Evolutionary conservation across 2,329 filamentous ascomycete species (phyloP).

Genomic region (Stromatinia cepivora): DNA sequence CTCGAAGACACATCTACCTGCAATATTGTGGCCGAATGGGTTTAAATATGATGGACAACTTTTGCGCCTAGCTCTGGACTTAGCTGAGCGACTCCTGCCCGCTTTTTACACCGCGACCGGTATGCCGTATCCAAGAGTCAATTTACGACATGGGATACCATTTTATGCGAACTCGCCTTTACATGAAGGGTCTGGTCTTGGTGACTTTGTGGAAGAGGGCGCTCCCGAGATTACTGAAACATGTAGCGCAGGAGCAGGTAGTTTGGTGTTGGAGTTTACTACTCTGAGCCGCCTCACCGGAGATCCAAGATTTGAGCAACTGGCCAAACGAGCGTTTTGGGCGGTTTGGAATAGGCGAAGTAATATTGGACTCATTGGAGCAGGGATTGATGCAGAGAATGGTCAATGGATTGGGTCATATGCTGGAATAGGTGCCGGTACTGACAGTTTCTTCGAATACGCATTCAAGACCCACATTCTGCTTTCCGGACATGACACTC

Average conservation of each 20-base stretch:
- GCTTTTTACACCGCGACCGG: slow-evolving; percentile 91
- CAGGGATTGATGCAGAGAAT: slow-evolving; percentile 87
- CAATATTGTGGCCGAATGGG: slow-evolving; percentile 72
- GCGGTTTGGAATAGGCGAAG: slow-evolving; percentile 90
- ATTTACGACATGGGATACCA: slow-evolving; percentile 84
- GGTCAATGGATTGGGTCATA: slow-evolving; percentile 86
- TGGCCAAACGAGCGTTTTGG: slow-evolving; percentile 93
- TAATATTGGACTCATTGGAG: slow-evolving; percentile 81
- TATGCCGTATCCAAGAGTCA: slow-evolving; percentile 92
- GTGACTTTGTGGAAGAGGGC: slow-evolving; percentile 42
- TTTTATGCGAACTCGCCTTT: slow-evolving; percentile 88
- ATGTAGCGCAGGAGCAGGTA: slow-evolving; percentile 95
- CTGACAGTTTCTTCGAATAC: slow-evolving; percentile 99
- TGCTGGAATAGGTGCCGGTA: slow-evolving; percentile 92
- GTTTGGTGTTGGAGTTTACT: slow-evolving; percentile 89
- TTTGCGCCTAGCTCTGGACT: slow-evolving; percentile 81
- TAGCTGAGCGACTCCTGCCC: slow-evolving; percentile 80
- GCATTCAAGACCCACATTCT: slow-evolving; percentile 92
- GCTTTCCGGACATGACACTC: slow-evolving; percentile 70
- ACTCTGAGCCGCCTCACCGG: slow-evolving; percentile 86
- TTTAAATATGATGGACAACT: slow-evolving; percentile 88
- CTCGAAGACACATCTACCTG: slow-evolving; percentile 45
- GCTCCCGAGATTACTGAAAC: slow-evolving; percentile 82
- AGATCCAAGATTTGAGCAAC: slow-evolving; percentile 82
- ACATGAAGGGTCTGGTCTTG: slow-evolving; percentile 56